Evolutionary conservation across 768 basidiomycete genomes (phyloP).

Genomic region (Lactarius trivialis): DNA sequence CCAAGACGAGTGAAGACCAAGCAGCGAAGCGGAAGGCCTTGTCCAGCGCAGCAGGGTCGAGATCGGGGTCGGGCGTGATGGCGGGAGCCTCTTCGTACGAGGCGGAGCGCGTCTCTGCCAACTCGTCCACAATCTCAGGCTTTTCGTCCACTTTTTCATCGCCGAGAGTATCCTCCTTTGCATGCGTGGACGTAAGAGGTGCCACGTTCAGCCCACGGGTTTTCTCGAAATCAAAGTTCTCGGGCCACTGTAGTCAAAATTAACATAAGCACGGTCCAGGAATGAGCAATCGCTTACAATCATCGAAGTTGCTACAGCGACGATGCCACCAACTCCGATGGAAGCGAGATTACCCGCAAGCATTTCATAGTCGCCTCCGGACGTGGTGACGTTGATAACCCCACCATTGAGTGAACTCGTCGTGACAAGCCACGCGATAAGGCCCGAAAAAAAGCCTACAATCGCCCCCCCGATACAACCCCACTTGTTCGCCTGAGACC

Average conservation of each 20-base stretch:
- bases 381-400: constrained; percentile 58
- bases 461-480: constrained; percentile 76
- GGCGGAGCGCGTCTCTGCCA: constrained; percentile 23
- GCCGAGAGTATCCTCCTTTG: constrained; percentile 20
- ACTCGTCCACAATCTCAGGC: constrained; percentile 33
- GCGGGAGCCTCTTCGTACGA: constrained; percentile 31
- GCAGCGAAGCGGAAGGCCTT: constrained; percentile 80
- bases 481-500: constrained; percentile 79
- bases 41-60: constrained; percentile 56
- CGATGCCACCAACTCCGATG: constrained; percentile 72
- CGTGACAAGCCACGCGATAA: constrained; percentile 82
- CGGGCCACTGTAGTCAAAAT: constrained; percentile 52
- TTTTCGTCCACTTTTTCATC: constrained; percentile 31
- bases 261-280: neutral
- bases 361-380: constrained; percentile 53
- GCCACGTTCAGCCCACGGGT: constrained; percentile 71
- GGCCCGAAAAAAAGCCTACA: constrained; percentile 58
- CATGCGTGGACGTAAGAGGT: constrained; percentile 13
- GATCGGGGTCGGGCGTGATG: constrained; percentile 40
- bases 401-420: constrained; percentile 64
- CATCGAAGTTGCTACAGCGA: constrained; percentile 58
- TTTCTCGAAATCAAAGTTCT: constrained; percentile 71
- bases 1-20: constrained; percentile 61
- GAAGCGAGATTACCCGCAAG: constrained; percentile 85
- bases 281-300: constrained; percentile 39